Conservation (phyloP, 805 yeast species). For the Saturnispora zaruensis region DNA sequence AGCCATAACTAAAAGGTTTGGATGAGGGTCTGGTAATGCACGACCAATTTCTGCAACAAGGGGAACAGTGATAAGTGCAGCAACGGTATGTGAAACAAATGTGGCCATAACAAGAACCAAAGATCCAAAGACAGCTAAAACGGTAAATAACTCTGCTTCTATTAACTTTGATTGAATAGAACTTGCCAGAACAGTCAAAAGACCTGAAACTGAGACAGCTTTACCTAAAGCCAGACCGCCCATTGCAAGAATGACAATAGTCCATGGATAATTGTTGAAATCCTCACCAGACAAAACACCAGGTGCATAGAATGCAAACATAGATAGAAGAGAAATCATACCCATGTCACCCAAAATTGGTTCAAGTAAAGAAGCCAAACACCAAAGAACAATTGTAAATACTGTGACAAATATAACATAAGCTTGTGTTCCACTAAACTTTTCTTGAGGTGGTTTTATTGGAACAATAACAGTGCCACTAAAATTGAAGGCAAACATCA, state of each 20-base stretch:
- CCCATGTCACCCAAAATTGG: slow-evolving; percentile 91
- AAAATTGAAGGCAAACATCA: slow-evolving; percentile 54
- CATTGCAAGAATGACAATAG: slow-evolving; percentile 92
- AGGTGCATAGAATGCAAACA: slow-evolving; percentile 86
- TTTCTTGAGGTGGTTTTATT: slow-evolving; percentile 55
- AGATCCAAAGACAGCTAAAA: slow-evolving; percentile 71
- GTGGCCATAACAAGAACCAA: slow-evolving; percentile 82
- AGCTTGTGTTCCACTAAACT: slow-evolving; percentile 65
- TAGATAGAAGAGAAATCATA: slow-evolving; percentile 83
- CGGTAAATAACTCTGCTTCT: slow-evolving; percentile 60
- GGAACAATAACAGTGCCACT: slow-evolving; percentile 41
- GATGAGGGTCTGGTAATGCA: slow-evolving; percentile 68
- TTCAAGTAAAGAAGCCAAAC: slow-evolving; percentile 69
- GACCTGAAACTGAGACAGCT: slow-evolving; percentile 87
- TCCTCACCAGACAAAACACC: slow-evolving; percentile 84
- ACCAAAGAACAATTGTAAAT: slow-evolving; percentile 79
- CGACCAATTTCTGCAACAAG: slow-evolving; percentile 85
- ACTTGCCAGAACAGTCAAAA: slow-evolving; percentile 68
- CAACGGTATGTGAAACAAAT: slow-evolving; percentile 94
- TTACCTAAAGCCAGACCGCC: slow-evolving; percentile 96
- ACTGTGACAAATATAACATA: slow-evolving; percentile 62
- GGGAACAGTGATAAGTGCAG: slow-evolving; percentile 89
- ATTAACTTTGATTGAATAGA: slow-evolving; percentile 58
- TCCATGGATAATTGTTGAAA: slow-evolving; percentile 94
- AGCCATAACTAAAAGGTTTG: slow-evolving; percentile 65